A percentile compares a stretch with the other conserved stretches of the same genome.
These are phyloP conservation scores for Ampelocalamus luodianensis DNA, from an alignment of 176 grass and related monocot genomes.

Conservation along the genomic window DNA sequence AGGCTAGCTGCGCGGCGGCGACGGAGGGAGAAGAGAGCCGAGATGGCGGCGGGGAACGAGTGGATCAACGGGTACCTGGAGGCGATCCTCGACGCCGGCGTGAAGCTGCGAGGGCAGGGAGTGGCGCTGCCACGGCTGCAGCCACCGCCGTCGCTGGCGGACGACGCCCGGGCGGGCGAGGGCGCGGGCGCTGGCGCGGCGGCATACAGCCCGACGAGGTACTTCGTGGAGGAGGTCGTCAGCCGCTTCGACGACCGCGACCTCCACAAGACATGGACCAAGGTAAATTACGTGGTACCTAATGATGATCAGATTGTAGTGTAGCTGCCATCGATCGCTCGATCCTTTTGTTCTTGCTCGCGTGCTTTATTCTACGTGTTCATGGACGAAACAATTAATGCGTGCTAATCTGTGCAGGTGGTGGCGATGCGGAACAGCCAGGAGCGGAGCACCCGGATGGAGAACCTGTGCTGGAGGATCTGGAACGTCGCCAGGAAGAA, in stretches of 20 bases:
- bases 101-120: conserved; percentile 41
- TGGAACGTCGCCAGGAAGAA: conserved; percentile 92
- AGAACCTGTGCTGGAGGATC: conserved; percentile 97
- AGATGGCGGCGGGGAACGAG: conserved; percentile 69
- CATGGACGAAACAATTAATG: not conserved
- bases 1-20: not conserved
- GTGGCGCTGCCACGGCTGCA: conserved; percentile 47
- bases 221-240: conserved; percentile 98
- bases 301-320: too few relatives aligned
- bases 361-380: not conserved
- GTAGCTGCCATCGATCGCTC: not conserved
- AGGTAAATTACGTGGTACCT: conserved; percentile 36
- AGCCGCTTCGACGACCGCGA: conserved; percentile 83
- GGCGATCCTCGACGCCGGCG: conserved; percentile 83
- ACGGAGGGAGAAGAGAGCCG: not conserved
- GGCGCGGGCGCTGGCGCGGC: not conserved
- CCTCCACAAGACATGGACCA: conserved; percentile 96
- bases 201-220: conserved; percentile 76
- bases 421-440: conserved; percentile 95
- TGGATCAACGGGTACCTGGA: conserved; percentile 98
- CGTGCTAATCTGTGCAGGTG: conserved; percentile 36
- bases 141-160: conserved; percentile 18
- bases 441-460: conserved; percentile 73
- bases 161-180: conserved; percentile 2
- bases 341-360: not conserved